Conservation (phyloP, 2,329 filamentous ascomycete species). For the Sporothrix brunneoviolacea region DNA sequence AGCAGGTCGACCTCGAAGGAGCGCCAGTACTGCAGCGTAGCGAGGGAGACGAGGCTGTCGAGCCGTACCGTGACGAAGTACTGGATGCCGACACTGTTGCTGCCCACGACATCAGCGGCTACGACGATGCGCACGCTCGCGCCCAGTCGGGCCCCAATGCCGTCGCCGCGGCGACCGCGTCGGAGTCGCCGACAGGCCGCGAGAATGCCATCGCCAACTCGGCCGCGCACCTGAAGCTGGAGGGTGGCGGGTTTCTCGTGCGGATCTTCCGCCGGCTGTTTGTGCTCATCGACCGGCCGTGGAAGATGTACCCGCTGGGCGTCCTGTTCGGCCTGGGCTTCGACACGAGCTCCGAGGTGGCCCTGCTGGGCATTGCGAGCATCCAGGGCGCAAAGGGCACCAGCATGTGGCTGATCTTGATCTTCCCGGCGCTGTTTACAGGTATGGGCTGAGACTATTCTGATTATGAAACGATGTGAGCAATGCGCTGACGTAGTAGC, state of each 20-base stretch:
- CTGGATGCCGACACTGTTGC: slow-evolving; percentile 13
- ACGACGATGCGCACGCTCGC: not conserved
- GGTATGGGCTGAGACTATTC: slow-evolving; percentile 50
- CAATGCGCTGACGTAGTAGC: slow-evolving; percentile 37
- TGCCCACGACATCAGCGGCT: slow-evolving; percentile 5
- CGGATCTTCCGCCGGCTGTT: slow-evolving; percentile 69
- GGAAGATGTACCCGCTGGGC: slow-evolving; percentile 95
- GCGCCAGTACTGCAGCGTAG: too few relatives aligned
- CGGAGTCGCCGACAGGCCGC: slow-evolving; percentile 1
- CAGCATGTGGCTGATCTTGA: slow-evolving; percentile 85
- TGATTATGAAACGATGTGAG: too few relatives aligned
- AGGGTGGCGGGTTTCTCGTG: slow-evolving; percentile 71
- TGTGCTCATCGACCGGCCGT: slow-evolving; percentile 64
- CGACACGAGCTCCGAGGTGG: slow-evolving; percentile 91
- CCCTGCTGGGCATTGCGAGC: slow-evolving; percentile 81
- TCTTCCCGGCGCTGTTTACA: slow-evolving; percentile 87
- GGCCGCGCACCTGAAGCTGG: slow-evolving; percentile 55
- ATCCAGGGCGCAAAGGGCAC: slow-evolving; percentile 82
- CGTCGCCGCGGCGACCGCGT: slow-evolving; percentile 10
- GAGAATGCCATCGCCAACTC: slow-evolving; percentile 19
- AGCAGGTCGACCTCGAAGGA: too few relatives aligned
- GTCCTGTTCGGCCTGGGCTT: slow-evolving; percentile 89
- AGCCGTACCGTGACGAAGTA: not conserved
- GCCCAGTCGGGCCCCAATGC: not conserved
- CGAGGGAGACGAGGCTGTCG: slow-evolving; percentile 9